Evolutionary conservation across 257 asterid species (phyloP), one percentile per base, ranked within the genome.

Genomic region (Coffea canephora): DNA sequence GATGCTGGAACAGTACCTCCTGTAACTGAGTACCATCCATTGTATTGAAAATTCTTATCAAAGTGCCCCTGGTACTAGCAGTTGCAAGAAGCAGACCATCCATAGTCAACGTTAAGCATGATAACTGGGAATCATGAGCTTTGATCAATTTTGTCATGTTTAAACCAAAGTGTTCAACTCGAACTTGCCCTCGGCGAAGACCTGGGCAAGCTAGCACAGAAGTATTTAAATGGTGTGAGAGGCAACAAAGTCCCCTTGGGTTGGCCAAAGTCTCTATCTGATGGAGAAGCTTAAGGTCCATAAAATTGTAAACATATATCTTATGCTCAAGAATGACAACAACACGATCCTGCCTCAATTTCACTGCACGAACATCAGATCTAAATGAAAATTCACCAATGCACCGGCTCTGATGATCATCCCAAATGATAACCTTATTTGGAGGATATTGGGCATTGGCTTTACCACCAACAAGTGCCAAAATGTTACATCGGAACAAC

Each of bases 1-100:
- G 49, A 48, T 45, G 14, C 54, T 71, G 55, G 74, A 27, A 74
- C n/a, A 84, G 75, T 87, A 95, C 98, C 98, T 95, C 98, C 83
- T 93, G 98, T 87, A 95, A 88, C 79, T 83, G 90, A 80, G 97
- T 89, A 25, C 98, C 98, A 84, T 95, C 97, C 97, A 95, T 90
- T 61, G 98, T 89, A 90, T 95, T 95, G 86, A 93, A 95, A 88
- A 95, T 91, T 91, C 98, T 90, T 73, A 95, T 90, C 85, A 95
- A 82, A 74, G 98, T 95, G 82, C 98, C 98, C 83, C 93, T 90
- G 74, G 89, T 79, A 82, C 97, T 91, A 66, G 98, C 96, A 74
- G 98, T 94, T 45, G 96, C 98, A 78, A 94, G 98, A 84, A 94
- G 97, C 79, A 93, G 93, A 82, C 98, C 97, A 73, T 94, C 98